Evolutionary conservation across 2,329 filamentous ascomycete species (phyloP), one percentile per base, ranked within the genome.

Genomic region (Huntiella bhutanensis): DNA sequence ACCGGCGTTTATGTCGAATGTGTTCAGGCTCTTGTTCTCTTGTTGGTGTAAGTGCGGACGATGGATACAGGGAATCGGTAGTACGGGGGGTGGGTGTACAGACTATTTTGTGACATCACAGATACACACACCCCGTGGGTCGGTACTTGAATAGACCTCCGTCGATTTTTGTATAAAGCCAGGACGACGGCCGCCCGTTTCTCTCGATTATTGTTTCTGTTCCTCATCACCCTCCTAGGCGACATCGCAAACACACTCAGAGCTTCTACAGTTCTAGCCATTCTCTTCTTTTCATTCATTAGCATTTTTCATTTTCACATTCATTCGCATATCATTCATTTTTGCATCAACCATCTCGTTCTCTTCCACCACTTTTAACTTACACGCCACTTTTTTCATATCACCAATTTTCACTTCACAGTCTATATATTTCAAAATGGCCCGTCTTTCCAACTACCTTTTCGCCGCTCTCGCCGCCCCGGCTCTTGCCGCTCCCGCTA

Each of bases 191-290:
- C 12, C 34, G 17, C 39, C 17, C 13, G 32, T 15, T 7, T 47
- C 35, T n/a, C 10, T 13, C 4, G 7, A 12, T 28, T 13, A 39
- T 36, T 47, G n/a, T 19, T 19, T 46, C 35, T 47, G 12, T n/a
- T 33, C 41, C 28, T 47, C 34, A 36, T 34, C 33, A 42, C 40
- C 35, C 33, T 36, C 15, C 8, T 4, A 35, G 46, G 35, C 35
- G 46, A 48, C 41, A 43, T 33, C 34, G 19, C 35, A 33, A 28
- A 28, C n/a, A 19, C 40, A 33, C 36, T 33, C 36, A 36, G 16
- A 41, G 38, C 48, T 50, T 41, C 33, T 45, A 46, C 35, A 45
- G 45, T 47, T 47, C 48, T 45, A 39, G 35, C n/a, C 43, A 39
- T 15, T 45, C 36, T 39, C 36, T 45, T 34, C 35, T 40, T 33